phyloP scores from a whole-genome alignment of 306 rosid species.

The Senna tora region DNA sequence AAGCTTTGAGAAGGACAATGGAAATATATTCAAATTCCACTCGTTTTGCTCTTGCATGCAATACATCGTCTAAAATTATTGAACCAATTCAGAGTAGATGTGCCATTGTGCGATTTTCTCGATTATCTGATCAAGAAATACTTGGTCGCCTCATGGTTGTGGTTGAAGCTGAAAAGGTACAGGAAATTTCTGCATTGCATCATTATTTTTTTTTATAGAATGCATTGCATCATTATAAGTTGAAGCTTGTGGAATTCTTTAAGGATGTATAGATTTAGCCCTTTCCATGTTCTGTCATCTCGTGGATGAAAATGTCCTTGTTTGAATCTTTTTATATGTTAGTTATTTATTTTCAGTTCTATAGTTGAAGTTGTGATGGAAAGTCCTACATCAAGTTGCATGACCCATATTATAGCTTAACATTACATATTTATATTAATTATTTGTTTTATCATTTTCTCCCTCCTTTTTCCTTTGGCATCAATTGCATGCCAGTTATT shows the following conservation, averaged over 20 bases:
- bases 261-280: not conserved
- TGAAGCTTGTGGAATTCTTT: slow-evolving; percentile 2
- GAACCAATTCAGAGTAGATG: slow-evolving; percentile 99
- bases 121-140: slow-evolving; percentile 89
- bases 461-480: not conserved
- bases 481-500: not conserved
- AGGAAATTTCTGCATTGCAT: not conserved
- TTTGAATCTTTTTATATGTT: slow-evolving; percentile 21
- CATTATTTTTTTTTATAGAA: too few species aligned
- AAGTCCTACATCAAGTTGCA: too few species aligned
- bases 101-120: slow-evolving; percentile 86
- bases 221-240: not conserved
- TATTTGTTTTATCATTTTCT: not conserved
- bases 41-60: slow-evolving; percentile 96
- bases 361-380: slow-evolving; percentile 38
- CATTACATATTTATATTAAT: not conserved
- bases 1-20: slow-evolving; percentile 95
- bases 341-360: not conserved
- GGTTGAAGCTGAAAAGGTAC: slow-evolving; percentile 89
- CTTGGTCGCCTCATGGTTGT: slow-evolving; percentile 88
- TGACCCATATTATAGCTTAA: not conserved
- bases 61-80: slow-evolving; percentile 84
- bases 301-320: slow-evolving; percentile 2
- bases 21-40: slow-evolving; percentile 94
- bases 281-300: not conserved